phyloP scores from a whole-genome alignment of 257 asterid genomes.

The Lycium ferocissimum region DNA sequence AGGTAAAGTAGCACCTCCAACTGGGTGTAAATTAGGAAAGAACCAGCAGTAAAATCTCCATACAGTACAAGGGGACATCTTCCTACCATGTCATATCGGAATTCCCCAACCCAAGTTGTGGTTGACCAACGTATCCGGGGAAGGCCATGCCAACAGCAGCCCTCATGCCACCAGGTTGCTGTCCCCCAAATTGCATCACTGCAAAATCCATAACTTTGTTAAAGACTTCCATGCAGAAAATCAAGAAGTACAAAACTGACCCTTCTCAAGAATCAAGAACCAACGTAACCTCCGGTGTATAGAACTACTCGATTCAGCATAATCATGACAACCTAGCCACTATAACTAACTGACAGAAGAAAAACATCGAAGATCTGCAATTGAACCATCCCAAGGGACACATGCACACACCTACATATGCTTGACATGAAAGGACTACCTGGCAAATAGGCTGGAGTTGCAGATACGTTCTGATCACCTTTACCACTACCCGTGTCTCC shows the following conservation, averaged over 20 bases:
- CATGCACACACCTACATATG: neutral
- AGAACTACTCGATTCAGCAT: neutral
- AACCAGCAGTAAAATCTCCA: neutral
- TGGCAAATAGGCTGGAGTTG: slow-evolving; percentile 77
- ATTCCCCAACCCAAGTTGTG: slow-evolving; percentile 79
- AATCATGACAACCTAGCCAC: neutral
- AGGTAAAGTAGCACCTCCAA: neutral
- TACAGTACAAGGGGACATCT: neutral
- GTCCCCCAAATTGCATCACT: slow-evolving; percentile 95
- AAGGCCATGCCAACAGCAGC: slow-evolving; percentile 99
- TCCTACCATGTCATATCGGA: slow-evolving; percentile 96
- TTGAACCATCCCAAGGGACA: neutral
- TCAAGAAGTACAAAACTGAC: neutral
- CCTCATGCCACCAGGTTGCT: slow-evolving; percentile 90
- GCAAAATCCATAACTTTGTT: slow-evolving; percentile 33
- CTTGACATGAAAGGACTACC: slow-evolving; percentile 44
- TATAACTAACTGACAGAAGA: neutral
- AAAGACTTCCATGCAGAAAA: neutral
- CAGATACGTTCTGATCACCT: slow-evolving; percentile 67
- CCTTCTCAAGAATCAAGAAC: neutral
- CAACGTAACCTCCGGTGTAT: neutral
- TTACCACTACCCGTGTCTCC: slow-evolving; percentile 58
- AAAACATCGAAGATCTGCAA: neutral
- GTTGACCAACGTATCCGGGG: slow-evolving; percentile 90
- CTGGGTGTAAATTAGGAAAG: neutral